These are phyloP conservation scores for Xylaria intraflava DNA, from an alignment of 495 filamentous ascomycete species.

Conservation along the genomic window DNA sequence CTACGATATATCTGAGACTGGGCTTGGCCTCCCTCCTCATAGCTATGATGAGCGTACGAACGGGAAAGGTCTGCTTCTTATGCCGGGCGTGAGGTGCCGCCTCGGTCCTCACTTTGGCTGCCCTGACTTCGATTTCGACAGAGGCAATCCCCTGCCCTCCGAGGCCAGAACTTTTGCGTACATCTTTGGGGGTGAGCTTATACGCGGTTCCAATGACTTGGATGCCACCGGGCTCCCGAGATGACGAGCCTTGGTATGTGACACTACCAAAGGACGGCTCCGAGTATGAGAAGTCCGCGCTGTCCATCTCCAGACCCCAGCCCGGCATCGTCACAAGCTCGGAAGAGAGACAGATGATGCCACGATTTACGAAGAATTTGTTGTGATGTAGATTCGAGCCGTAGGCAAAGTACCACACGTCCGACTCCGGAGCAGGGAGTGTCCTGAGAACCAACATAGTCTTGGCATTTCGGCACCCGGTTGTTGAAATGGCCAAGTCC, in stretches of 20 bases:
- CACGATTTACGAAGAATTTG: conserved; percentile 3
- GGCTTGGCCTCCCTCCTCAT: conserved; percentile 3
- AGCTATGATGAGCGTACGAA: conserved; percentile 1
- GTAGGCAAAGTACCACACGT: conserved; percentile 6
- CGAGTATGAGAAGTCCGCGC: conserved; percentile 2
- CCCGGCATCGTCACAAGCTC: background rate
- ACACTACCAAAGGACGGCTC: conserved; percentile 6
- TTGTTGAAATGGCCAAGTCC: background rate
- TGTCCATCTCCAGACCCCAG: conserved; percentile 3
- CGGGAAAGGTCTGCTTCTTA: background rate
- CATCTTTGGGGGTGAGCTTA: conserved; percentile 5
- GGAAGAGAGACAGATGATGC: background rate
- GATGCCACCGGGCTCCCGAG: background rate
- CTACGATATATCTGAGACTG: conserved; percentile 3
- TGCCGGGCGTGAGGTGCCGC: background rate
- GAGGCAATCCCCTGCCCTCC: conserved; percentile 7
- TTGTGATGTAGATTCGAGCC: conserved; percentile 3
- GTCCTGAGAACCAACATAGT: conserved; percentile 2
- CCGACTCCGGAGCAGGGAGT: background rate
- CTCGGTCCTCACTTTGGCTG: background rate
- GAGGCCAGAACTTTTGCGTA: conserved; percentile 8
- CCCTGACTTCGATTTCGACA: conserved; percentile 5
- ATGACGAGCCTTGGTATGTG: background rate
- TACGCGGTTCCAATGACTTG: conserved; percentile 5
- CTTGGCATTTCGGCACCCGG: background rate